Evolutionary conservation across 2,329 filamentous ascomycete genomes (phyloP).

Genomic region (Pseudogymnoascus sp.): DNA sequence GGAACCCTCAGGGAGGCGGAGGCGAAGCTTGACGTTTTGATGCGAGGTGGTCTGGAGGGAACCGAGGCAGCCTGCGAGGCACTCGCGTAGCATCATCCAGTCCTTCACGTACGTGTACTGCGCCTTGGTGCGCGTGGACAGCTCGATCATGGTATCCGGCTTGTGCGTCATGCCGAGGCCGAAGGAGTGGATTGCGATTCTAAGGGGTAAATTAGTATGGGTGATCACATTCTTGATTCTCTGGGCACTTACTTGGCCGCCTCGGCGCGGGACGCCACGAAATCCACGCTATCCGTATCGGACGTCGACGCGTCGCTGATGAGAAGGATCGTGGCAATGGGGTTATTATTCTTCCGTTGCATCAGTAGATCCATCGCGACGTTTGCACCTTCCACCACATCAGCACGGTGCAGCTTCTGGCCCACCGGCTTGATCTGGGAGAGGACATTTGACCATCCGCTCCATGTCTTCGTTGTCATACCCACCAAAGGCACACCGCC

Average conservation of each 20-base stretch:
- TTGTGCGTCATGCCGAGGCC: conserved; percentile 95
- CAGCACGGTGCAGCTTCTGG: conserved; percentile 91
- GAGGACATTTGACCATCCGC: conserved; percentile 79
- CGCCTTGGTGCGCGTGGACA: conserved; percentile 90
- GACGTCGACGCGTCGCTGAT: conserved; percentile 97
- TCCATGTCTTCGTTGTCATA: conserved; percentile 94
- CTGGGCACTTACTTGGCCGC: conserved; percentile 70
- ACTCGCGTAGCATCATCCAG: conserved; percentile 99
- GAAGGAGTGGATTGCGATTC: conserved; percentile 92
- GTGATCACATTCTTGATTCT: background rate
- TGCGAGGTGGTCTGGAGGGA: conserved; percentile 92
- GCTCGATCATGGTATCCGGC: conserved; percentile 96
- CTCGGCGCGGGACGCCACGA: conserved; percentile 92
- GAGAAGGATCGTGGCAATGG: conserved; percentile 86
- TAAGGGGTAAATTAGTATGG: conserved; percentile 28
- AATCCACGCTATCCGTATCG: conserved; percentile 91
- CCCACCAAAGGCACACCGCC: conserved; percentile 93
- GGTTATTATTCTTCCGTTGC: conserved; percentile 94
- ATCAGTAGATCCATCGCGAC: conserved; percentile 97
- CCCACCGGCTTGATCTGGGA: conserved; percentile 85
- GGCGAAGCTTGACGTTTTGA: conserved; percentile 93
- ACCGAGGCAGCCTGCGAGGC: conserved; percentile 84
- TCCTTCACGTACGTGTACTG: conserved; percentile 98
- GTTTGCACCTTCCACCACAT: conserved; percentile 95
- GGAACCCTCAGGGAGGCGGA: conserved; percentile 88